A percentile compares a stretch with the other conserved stretches of the same genome.
Evolutionary conservation across 2,329 filamentous ascomycete genomes (phyloP).

Genomic region (Hypoxylon rubiginosum): DNA sequence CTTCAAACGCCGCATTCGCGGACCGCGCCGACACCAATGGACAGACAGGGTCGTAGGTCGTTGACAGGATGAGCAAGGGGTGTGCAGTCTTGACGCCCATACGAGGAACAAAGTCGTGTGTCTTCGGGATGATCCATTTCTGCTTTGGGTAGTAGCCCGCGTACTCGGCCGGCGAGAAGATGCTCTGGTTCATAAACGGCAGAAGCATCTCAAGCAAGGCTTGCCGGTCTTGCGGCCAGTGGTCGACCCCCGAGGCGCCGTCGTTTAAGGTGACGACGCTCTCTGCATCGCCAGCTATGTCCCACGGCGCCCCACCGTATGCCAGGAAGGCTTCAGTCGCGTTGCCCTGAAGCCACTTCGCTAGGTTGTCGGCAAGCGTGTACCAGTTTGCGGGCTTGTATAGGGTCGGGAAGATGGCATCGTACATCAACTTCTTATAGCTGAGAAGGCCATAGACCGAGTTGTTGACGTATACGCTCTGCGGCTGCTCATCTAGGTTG

Average conservation of each 20-base stretch:
- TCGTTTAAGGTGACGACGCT: slow-evolving; percentile 52
- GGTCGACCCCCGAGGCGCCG: slow-evolving; percentile 46
- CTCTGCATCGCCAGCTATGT: slow-evolving; percentile 47
- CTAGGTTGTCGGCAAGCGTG: slow-evolving; percentile 53
- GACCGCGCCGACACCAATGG: slow-evolving; percentile 57
- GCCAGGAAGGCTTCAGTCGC: slow-evolving; percentile 55
- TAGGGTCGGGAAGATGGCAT: slow-evolving; percentile 56
- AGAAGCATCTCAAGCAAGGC: slow-evolving; percentile 53
- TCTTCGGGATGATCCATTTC: slow-evolving; percentile 50
- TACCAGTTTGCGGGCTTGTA: slow-evolving; percentile 57
- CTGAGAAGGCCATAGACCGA: slow-evolving; percentile 57
- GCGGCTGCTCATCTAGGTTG: slow-evolving; percentile 55
- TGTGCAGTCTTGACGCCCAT: slow-evolving; percentile 57
- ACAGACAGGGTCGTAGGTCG: slow-evolving; percentile 71
- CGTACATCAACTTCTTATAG: slow-evolving; percentile 53
- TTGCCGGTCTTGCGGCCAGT: slow-evolving; percentile 54
- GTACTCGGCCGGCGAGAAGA: slow-evolving; percentile 49
- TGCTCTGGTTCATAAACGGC: slow-evolving; percentile 51
- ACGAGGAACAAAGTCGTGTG: slow-evolving; percentile 50
- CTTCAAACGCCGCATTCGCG: slow-evolving; percentile 54
- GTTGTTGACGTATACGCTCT: slow-evolving; percentile 59
- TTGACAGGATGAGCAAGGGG: slow-evolving; percentile 68
- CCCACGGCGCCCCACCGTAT: slow-evolving; percentile 48
- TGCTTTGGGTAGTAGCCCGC: slow-evolving; percentile 49
- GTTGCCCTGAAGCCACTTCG: slow-evolving; percentile 56